Conservation (phyloP, 78 protist species). For the Dictyostelium firmibasis region DNA sequence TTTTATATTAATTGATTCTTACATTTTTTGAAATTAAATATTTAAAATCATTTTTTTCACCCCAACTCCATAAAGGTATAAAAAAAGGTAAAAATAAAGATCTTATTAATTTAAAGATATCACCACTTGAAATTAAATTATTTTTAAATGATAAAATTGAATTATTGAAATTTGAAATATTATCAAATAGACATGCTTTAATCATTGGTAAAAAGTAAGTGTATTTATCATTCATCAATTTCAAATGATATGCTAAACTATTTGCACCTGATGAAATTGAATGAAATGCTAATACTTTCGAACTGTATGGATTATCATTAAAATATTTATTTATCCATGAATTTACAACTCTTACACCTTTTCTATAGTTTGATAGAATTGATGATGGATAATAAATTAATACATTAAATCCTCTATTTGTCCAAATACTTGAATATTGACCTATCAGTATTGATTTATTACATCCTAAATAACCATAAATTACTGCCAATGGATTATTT, state of each 20-base stretch:
- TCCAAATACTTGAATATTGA: not conserved
- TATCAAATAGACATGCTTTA: not conserved
- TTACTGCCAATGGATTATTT: not conserved
- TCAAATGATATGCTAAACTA: not conserved
- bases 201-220: not conserved
- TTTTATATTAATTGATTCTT: too few species aligned
- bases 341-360: not conserved
- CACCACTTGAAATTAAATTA: not conserved
- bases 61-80: not conserved
- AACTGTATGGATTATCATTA: not conserved
- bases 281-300: not conserved
- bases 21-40: not conserved
- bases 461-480: not conserved
- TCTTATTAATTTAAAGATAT: not conserved
- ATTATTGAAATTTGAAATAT: not conserved
- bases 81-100: not conserved
- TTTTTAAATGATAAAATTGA: not conserved
- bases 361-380: not conserved
- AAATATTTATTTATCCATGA: not conserved
- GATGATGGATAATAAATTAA: not conserved
- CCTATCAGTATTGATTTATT: not conserved
- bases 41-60: not conserved
- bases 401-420: not conserved
- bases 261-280: not conserved
- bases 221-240: not conserved